Evolutionary conservation across 2,329 filamentous ascomycete genomes (phyloP).

Genomic region (Penicillium italicum): DNA sequence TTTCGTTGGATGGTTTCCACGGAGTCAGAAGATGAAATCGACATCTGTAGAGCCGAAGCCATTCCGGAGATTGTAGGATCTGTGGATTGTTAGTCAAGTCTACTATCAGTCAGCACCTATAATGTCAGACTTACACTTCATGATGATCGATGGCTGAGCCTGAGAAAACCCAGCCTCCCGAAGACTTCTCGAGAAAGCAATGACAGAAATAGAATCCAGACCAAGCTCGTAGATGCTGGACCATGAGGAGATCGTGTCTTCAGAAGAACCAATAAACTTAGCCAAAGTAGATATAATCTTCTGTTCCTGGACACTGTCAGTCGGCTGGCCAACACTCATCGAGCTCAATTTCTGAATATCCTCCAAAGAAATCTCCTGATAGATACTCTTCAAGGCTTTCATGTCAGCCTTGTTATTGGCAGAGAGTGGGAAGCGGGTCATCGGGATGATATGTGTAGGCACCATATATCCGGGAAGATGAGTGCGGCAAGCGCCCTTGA

Average conservation of each 20-base stretch:
- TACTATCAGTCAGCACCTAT: neutral
- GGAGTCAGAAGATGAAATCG: slow-evolving; percentile 1
- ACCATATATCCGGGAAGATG: slow-evolving; percentile 84
- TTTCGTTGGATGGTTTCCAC: slow-evolving; percentile 39
- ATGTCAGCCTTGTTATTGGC: slow-evolving; percentile 85
- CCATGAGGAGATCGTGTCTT: slow-evolving; percentile 46
- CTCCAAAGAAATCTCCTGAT: slow-evolving; percentile 57
- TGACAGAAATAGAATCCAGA: slow-evolving; percentile 80
- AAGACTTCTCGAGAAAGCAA: slow-evolving; percentile 64
- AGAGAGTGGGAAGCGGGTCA: slow-evolving; percentile 72
- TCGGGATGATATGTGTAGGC: slow-evolving; percentile 72
- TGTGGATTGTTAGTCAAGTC: neutral
- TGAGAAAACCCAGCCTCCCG: slow-evolving; percentile 59
- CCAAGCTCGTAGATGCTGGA: slow-evolving; percentile 81
- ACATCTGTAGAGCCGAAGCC: slow-evolving; percentile 24
- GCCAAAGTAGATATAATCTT: slow-evolving; percentile 55
- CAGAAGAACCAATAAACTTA: slow-evolving; percentile 49
- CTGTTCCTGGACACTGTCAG: slow-evolving; percentile 32
- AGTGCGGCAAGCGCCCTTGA: slow-evolving; percentile 62
- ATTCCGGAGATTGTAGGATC: slow-evolving; percentile 41
- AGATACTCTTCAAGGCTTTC: slow-evolving; percentile 65
- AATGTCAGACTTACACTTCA: slow-evolving; percentile 48
- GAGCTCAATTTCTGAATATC: slow-evolving; percentile 58
- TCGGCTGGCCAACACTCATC: slow-evolving; percentile 26
- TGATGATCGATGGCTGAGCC: slow-evolving; percentile 63